Evolutionary conservation across 805 yeast species (phyloP).

Genomic region (Zygosaccharomyces siamensis): DNA sequence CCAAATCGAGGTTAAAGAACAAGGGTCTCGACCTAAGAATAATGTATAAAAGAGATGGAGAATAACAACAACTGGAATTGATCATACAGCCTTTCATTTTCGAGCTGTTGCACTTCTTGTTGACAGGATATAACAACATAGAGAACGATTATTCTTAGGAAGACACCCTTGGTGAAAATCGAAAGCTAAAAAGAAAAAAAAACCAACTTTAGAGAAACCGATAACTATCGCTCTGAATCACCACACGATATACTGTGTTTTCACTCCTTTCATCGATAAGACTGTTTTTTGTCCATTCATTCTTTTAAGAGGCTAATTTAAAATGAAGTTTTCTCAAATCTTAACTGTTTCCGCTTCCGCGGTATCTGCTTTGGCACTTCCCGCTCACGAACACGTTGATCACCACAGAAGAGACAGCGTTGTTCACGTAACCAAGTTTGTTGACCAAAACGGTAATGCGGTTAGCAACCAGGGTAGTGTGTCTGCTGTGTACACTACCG

Average conservation of each 20-base stretch:
- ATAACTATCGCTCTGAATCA: constrained; percentile 2
- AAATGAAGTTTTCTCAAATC: constrained; percentile 25
- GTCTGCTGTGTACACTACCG: neutral
- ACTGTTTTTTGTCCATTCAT: neutral
- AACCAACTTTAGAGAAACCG: neutral
- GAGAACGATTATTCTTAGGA: neutral
- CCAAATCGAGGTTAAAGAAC: constrained; percentile 3
- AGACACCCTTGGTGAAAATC: neutral
- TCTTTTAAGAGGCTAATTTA: neutral
- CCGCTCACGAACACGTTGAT: constrained; percentile 24
- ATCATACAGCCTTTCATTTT: too few species aligned
- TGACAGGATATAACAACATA: neutral
- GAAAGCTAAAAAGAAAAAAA: too few species aligned
- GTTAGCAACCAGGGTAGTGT: constrained; percentile 4
- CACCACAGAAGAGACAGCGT: constrained; percentile 30
- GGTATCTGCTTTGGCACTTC: constrained; percentile 26
- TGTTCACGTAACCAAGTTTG: constrained; percentile 33
- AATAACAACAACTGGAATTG: neutral
- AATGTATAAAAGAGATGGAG: constrained; percentile 6
- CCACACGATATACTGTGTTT: constrained; percentile 10
- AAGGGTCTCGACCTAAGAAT: neutral
- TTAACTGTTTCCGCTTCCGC: constrained; percentile 24
- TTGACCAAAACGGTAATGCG: constrained; percentile 30
- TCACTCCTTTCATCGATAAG: constrained; percentile 11
- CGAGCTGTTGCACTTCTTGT: too few species aligned